Evolutionary conservation across 768 basidiomycete species (phyloP), one percentile per base, ranked within the genome.

Genomic region (Lactarius deliciosus): DNA sequence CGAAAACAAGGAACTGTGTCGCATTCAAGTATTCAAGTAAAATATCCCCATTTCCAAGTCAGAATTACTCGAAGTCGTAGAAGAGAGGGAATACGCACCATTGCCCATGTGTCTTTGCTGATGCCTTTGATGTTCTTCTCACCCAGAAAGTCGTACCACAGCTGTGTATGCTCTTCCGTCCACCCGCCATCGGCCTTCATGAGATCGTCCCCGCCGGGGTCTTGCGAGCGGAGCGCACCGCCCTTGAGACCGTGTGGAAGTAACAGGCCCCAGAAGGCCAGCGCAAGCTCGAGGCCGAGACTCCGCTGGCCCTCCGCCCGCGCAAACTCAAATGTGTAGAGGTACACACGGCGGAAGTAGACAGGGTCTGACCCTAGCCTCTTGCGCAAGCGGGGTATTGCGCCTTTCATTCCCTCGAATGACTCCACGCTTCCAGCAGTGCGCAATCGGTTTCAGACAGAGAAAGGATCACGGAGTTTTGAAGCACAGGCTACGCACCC

Each of bases 41-140:
- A 2, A 40, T 60, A 41, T 15, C 40, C 64, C 30, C 43, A 47
- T 20, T 64, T n/a, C 63, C 16, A 34, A 41, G 58, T 34, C 18
- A 43, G 30, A 20, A 45, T 56, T 63, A 32, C 61, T 20, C 43
- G 36, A n/a, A 53, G 5, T 53, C 60, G 45, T 25, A 54, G 53
- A 25, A 67, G n/a, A 41, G 45, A 32, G 57, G 41, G 60, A 61
- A 34, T 16, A 77, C 86, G 53, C 58, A 91, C 92, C 92, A 94
- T 94, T 60, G 81, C 76, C 93, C 92, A 94, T 20, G 90, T 91
- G 77, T 94, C 93, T 77, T 90, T 92, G 78, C 91, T 94, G 38
- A 96, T 83, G 5, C 91, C 92, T 73, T 89, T 90, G 25, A 80
- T 80, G 1, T 86, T 86, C 69, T 84, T 87, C 73, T 83, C 78